phyloP scores from a whole-genome alignment of 257 asterid genomes.

The Linderniella brevidens region DNA sequence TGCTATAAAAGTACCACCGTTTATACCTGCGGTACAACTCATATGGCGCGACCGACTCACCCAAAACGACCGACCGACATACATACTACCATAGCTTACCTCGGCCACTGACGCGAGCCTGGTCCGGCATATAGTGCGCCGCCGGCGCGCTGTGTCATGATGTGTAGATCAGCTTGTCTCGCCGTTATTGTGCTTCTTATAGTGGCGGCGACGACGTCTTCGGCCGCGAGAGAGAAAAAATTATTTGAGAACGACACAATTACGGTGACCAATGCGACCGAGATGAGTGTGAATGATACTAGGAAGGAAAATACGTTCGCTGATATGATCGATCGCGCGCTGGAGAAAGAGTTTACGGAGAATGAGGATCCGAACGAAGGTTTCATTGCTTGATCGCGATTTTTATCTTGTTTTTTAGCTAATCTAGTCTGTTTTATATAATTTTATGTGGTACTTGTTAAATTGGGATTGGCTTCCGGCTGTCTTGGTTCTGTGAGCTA shows the following conservation, averaged over 20 bases:
- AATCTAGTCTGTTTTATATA: background rate
- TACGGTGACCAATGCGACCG: constrained; percentile 20
- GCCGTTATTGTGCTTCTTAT: constrained; percentile 13
- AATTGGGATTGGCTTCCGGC: too few species aligned
- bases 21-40: constrained; percentile 17
- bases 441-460: background rate
- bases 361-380: constrained; percentile 81
- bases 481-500: too few species aligned
- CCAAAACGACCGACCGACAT: background rate
- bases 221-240: constrained; percentile 23
- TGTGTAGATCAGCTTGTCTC: constrained; percentile 35
- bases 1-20: constrained; percentile 5
- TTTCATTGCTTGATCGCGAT: constrained; percentile 29
- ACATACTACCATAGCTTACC: too few species aligned
- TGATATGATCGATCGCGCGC: constrained; percentile 91
- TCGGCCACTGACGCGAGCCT: constrained; percentile 20
- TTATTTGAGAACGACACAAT: constrained; percentile 15
- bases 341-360: constrained; percentile 86
- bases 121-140: constrained; percentile 42
- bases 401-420: constrained; percentile 9
- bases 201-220: constrained; percentile 11
- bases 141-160: constrained; percentile 38
- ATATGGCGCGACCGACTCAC: constrained; percentile 18
- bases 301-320: constrained; percentile 72
- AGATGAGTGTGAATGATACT: constrained; percentile 22